Evolutionary conservation across 176 grass and related monocot species (phyloP).

Genomic region (Urochloa ruziziensis): DNA sequence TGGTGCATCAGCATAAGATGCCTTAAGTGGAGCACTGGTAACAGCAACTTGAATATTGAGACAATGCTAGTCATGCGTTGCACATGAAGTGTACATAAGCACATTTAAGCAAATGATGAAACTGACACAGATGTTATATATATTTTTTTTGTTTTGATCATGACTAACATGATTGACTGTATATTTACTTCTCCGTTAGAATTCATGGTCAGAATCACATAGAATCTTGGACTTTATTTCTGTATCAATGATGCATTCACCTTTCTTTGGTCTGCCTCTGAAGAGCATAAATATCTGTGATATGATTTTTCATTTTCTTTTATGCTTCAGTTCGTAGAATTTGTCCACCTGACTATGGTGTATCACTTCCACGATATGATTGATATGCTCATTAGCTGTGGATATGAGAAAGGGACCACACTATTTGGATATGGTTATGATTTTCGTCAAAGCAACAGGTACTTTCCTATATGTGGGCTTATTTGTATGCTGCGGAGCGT

Average conservation of each 20-base stretch:
- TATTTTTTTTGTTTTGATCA: background rate
- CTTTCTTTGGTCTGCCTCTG: background rate
- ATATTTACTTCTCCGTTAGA: background rate
- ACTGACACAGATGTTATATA: background rate
- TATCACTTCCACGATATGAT: conserved; percentile 99
- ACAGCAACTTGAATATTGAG: background rate
- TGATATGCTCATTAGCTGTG: conserved; percentile 82
- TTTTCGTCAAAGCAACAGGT: conserved; percentile 94
- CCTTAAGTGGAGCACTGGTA: background rate
- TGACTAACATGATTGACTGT: background rate
- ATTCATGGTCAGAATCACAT: conserved; percentile 4
- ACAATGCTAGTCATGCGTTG: background rate
- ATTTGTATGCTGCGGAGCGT: background rate
- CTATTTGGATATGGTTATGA: conserved; percentile 97
- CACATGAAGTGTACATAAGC: background rate
- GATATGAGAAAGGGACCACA: conserved; percentile 84
- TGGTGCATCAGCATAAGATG: background rate
- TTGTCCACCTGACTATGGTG: conserved; percentile 60
- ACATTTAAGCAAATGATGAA: background rate
- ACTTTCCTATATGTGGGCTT: background rate
- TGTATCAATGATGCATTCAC: background rate
- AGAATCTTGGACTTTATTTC: background rate
- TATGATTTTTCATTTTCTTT: conserved; percentile 12
- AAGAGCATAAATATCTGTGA: background rate
- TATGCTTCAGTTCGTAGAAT: conserved; percentile 57